These are phyloP conservation scores for Sporothrix brasiliensis DNA, from an alignment of 2,329 filamentous ascomycete genomes.

Conservation along the genomic window DNA sequence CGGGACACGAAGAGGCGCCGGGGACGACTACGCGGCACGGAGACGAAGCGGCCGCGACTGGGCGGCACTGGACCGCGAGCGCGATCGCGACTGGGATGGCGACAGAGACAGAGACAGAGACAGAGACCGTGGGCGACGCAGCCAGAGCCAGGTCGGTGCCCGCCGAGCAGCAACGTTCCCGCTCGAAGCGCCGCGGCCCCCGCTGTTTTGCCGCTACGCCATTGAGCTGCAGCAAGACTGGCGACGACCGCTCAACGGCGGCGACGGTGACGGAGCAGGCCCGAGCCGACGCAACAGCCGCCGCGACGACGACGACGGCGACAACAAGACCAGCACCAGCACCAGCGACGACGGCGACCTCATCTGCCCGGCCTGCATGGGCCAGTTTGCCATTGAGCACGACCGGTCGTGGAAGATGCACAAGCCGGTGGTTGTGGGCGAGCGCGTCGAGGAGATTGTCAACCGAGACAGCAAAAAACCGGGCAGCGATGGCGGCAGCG, in stretches of 20 bases:
- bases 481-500: conserved; percentile 8
- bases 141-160: conserved; percentile 4
- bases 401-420: conserved; percentile 42
- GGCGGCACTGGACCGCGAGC: conserved; percentile 41
- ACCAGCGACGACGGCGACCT: conserved; percentile 31
- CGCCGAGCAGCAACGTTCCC: conserved; percentile 17
- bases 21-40: conserved; percentile 43
- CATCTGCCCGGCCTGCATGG: conserved; percentile 40
- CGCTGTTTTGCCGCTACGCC: conserved; percentile 44
- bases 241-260: conserved; percentile 35
- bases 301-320: neutral
- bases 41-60: conserved; percentile 59
- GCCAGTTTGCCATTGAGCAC: conserved; percentile 38
- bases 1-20: conserved; percentile 29
- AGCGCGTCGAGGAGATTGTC: conserved; percentile 28
- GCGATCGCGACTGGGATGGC: conserved; percentile 35
- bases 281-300: conserved; percentile 12
- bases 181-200: conserved; percentile 26
- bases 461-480: neutral
- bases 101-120: neutral
- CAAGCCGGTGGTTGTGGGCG: conserved; percentile 36
- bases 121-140: conserved; percentile 2
- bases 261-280: conserved; percentile 29
- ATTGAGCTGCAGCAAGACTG: conserved; percentile 41
- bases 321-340: neutral